Evolutionary conservation across 2,329 filamentous ascomycete genomes (phyloP), one percentile per base, ranked within the genome.

Genomic region (Geoglossum cookeanum): DNA sequence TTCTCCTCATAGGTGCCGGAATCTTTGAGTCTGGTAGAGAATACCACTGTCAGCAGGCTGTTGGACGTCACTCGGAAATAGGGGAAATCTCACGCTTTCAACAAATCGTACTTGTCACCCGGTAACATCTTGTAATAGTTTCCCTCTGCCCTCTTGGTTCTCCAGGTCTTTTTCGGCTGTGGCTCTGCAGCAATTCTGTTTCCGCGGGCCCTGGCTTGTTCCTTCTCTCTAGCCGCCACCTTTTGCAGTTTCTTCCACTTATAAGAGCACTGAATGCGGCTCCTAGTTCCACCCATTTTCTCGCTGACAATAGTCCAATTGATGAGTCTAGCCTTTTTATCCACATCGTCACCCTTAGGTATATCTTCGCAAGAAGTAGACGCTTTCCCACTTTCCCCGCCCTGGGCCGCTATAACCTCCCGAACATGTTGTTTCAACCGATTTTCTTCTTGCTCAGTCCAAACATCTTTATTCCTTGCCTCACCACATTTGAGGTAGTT

Each of bases 301-400:
- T 78, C 70, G 62, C 80, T 83, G 29, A 89, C 78, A 7, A 72
- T 66, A 55, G 76, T 71, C 84, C 84, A 89, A 63, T 84, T 78
- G 60, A 88, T 74, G 35, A 80, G 67, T 17, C 73, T 69, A 60
- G 78, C 75, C 3, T 63, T 60, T 2, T 64, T 62, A 1, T 68
- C 65, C 3, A 64, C 63, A 3, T 71, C 64, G 1, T 68, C 66
- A 9, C 66, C 63, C 13, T 63, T 60, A 54, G 59, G 48, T 17
- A 56, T 47, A 55, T 30, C 59, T 49, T 42, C 51, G 39, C 30
- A 57, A 7, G 45, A 42, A 13, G 35, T 33, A 53, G 42, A 13
- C 13, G 57, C 55, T 53, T 62, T 57, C 17, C 58, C 63, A 6
- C 63, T 65, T 15, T 64, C 61, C 57, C 71, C 65, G 13, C 75